These are phyloP conservation scores for Pichia sp. DNA, from an alignment of 1,139 yeast genomes.

Conservation along the genomic window DNA sequence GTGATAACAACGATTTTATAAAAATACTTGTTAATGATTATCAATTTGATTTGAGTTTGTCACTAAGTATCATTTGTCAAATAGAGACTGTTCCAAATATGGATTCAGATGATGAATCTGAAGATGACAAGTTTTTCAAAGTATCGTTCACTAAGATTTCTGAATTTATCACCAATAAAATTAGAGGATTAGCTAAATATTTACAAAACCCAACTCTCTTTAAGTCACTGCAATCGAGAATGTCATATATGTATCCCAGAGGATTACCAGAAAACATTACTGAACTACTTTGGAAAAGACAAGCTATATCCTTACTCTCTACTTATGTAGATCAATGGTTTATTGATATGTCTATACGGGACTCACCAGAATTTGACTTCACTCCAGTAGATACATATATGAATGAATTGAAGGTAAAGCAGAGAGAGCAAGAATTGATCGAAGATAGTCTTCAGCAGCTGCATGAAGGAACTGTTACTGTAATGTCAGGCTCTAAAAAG, in stretches of 20 bases:
- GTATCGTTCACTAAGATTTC: slow-evolving; percentile 30
- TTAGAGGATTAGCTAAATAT: slow-evolving; percentile 27
- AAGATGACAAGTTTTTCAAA: slow-evolving; percentile 46
- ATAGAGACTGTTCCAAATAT: slow-evolving; percentile 5
- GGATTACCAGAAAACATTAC: slow-evolving; percentile 2
- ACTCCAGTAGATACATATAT: too few relatives aligned
- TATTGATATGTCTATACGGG: too few relatives aligned
- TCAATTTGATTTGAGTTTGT: slow-evolving; percentile 16
- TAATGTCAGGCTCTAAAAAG: neutral
- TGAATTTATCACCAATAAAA: slow-evolving; percentile 27
- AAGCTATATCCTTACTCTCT: slow-evolving; percentile 19
- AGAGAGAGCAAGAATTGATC: slow-evolving; percentile 2
- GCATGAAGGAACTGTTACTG: slow-evolving; percentile 6
- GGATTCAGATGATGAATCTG: slow-evolving; percentile 20
- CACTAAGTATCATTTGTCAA: slow-evolving; percentile 36
- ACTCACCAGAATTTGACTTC: too few relatives aligned
- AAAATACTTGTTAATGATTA: slow-evolving; percentile 23
- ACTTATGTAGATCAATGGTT: slow-evolving; percentile 19
- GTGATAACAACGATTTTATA: slow-evolving; percentile 24
- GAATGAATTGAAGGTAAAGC: neutral
- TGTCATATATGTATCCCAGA: slow-evolving; percentile 13
- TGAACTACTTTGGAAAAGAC: slow-evolving; percentile 12
- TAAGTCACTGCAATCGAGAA: slow-evolving; percentile 1
- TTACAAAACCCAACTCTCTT: slow-evolving; percentile 13
- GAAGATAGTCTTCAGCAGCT: slow-evolving; percentile 1